These are phyloP conservation scores for Colletotrichum sp. DNA, from an alignment of 2,329 filamentous ascomycete species.

Conservation along the genomic window DNA sequence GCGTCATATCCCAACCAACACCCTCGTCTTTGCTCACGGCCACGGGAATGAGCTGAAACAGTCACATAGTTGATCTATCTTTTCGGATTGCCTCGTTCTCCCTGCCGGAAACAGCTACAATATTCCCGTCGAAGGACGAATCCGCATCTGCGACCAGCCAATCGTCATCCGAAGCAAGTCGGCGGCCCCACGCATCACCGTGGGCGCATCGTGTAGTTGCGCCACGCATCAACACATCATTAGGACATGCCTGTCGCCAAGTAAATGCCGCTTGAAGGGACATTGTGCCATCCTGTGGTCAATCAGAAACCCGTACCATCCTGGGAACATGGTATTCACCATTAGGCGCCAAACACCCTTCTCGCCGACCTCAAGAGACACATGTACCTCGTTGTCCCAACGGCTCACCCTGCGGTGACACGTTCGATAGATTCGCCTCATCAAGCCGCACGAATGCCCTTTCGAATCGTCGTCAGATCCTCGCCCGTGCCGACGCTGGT, in stretches of 20 bases:
- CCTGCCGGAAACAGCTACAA: rapidly evolving
- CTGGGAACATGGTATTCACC: no score
- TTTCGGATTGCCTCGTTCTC: not conserved
- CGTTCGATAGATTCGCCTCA: not conserved
- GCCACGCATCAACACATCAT: not conserved
- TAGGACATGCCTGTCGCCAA: no score
- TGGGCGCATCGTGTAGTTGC: not conserved
- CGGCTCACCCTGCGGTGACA: not conserved
- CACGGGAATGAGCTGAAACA: not conserved
- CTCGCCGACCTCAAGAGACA: not conserved
- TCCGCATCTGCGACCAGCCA: not conserved
- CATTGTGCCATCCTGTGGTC: no score
- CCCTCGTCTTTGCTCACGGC: not conserved
- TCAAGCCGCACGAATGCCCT: not conserved
- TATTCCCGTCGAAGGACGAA: not conserved
- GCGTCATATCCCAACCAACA: not conserved
- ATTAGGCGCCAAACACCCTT: no score
- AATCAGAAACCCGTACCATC: no score
- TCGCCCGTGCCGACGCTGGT: not conserved
- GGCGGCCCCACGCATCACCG: not conserved
- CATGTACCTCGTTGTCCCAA: not conserved
- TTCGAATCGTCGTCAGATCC: not conserved
- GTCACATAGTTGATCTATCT: not conserved
- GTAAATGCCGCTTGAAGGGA: no score
- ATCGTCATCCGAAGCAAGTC: not conserved